Evolutionary conservation across 1,284 basidiomycete species (phyloP).

Genomic region (Irpex lacteus): DNA sequence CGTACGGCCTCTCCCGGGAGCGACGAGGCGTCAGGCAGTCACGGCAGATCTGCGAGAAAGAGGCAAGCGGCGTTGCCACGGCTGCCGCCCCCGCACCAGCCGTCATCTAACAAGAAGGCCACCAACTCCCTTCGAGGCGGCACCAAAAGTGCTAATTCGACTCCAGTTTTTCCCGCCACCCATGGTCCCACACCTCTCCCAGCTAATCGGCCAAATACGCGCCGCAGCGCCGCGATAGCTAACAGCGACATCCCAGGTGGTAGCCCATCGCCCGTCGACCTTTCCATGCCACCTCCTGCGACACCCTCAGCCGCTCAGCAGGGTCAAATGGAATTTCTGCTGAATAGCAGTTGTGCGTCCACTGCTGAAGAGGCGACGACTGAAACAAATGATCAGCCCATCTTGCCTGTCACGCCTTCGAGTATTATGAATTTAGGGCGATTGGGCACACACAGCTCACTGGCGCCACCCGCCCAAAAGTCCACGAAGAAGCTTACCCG

Average conservation of each 20-base stretch:
- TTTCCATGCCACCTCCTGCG: constrained; percentile 80
- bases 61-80: constrained; percentile 28
- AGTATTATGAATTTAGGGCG: constrained; percentile 83
- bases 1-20: constrained; percentile 31
- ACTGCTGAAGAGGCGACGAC: not conserved
- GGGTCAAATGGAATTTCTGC: constrained; percentile 17
- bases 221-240: constrained; percentile 10
- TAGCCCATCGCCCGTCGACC: constrained; percentile 80
- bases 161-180: constrained; percentile 53
- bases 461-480: constrained; percentile 29
- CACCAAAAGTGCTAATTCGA: constrained; percentile 60
- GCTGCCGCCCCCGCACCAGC: constrained; percentile 4
- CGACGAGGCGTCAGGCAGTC: constrained; percentile 29
- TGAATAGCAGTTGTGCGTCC: constrained; percentile 14
- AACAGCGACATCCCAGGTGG: constrained; percentile 41
- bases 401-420: constrained; percentile 82
- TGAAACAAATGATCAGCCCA: constrained; percentile 13
- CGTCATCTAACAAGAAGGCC: not conserved
- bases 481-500: constrained; percentile 6
- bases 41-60: constrained; percentile 43
- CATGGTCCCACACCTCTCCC: not conserved
- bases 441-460: constrained; percentile 47
- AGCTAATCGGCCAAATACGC: constrained; percentile 30
- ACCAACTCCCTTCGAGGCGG: constrained; percentile 26
- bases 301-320: constrained; percentile 37